Base-by-base conservation (phyloP, 2,329 filamentous ascomycete species). In the Arthrinium phaeospermum region DNA sequence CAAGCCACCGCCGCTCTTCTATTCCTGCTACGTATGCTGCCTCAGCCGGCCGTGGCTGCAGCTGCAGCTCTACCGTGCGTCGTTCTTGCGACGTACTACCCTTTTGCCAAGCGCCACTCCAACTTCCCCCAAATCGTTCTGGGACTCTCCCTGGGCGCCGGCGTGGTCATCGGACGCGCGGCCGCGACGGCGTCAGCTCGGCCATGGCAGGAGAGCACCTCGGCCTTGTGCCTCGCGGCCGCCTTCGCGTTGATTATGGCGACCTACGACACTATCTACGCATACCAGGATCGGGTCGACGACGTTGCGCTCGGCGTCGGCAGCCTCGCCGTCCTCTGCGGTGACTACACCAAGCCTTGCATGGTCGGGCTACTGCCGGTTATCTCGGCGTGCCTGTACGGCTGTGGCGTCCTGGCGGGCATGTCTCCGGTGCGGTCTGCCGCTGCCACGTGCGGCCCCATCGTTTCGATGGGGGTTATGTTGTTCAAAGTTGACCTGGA, bases 111-210 rank as follows among this genome's bases (percentile, higher is more conserved):
- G 77, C 83, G 87, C 27, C 77, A 88, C 45, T 88, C 86, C 53
- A 80, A 87, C 75, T 89, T 86, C 73, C 86, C 87, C 1, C 87
- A 89, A 74, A 81, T 85, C 47, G 82, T 86, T 7, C 78, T 89
- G 10, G 87, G 87, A 5, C 79, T 87, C 72, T 83, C 84, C 30
- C 85, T 88, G 73, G 86, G 85, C 1, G 86, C 83, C 83, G 86
- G 83, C 22, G 82, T 86, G 10, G 83, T 87, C 37, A 85, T 87
- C 82, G 83, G 84, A 19, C 84, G 84, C 70, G 82, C 84, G 0
- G 82, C 84, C 0, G 75, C 0, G 75, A 86, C 71, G 84, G 84
- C 0, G 75, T 86, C 30, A 84, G 86, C 75, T 77, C 86, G 44
- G 75, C 86, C 34, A 3, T 37, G 34, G 30, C 74, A 76, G 37